Percentiles rank a stretch among this genome's conserved stretches.
Evolutionary conservation across 2,329 filamentous ascomycete genomes (phyloP).

Genomic region (Cercospora sp.): DNA sequence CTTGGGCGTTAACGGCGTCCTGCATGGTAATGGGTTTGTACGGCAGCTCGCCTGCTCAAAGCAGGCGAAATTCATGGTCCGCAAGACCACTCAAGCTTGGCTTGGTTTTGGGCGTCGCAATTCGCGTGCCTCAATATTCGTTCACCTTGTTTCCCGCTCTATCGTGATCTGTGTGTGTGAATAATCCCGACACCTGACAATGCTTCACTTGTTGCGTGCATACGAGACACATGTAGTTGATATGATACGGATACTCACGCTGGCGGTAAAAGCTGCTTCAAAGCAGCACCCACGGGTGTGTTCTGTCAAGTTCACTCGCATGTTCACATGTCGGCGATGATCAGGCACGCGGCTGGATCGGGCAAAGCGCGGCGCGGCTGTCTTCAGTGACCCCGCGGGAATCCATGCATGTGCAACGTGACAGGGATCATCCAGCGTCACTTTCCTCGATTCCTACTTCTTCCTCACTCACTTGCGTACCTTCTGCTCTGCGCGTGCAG

Average conservation of each 20-base stretch:
- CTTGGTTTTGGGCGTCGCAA: constrained; percentile 16
- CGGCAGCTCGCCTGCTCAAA: background rate
- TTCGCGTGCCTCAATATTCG: constrained; percentile 11
- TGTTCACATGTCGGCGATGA: background rate
- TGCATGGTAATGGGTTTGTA: background rate
- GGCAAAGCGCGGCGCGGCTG: background rate
- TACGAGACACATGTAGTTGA: no score
- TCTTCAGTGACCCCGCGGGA: background rate
- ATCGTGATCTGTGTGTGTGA: background rate
- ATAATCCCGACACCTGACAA: no score
- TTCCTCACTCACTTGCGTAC: background rate
- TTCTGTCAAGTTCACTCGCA: background rate
- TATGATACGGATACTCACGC: background rate
- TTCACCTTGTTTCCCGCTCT: background rate
- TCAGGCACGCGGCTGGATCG: background rate
- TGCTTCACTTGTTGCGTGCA: no score
- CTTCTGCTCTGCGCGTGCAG: background rate
- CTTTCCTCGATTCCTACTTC: background rate
- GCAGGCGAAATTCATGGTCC: constrained; percentile 6
- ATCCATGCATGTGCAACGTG: background rate
- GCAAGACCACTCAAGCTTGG: constrained; percentile 16
- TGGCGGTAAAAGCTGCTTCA: background rate
- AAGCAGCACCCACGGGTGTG: background rate
- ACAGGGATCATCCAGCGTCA: background rate
- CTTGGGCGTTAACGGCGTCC: background rate